phyloP scores from a whole-genome alignment of 306 rosid species.

The Purshia tridentata region DNA sequence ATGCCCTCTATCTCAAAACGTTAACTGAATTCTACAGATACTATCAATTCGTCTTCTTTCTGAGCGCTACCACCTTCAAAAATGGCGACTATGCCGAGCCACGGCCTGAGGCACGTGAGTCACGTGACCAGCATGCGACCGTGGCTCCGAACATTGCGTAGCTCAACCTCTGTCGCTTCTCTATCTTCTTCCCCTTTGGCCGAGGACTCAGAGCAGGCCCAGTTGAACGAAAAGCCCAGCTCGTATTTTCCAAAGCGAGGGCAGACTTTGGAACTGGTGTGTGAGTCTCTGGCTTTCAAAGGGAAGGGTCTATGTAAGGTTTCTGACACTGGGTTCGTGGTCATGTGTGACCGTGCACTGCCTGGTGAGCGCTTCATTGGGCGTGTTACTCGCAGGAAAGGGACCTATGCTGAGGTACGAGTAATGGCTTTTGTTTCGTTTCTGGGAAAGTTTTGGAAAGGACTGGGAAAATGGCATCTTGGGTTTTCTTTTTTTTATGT shows the following conservation, averaged over 20 bases:
- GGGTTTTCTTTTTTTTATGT: not conserved
- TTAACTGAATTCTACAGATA: not conserved
- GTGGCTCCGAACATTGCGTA: constrained; percentile 39
- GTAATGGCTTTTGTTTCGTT: constrained; percentile 16
- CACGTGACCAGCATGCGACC: constrained; percentile 32
- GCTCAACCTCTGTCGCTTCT: constrained; percentile 35
- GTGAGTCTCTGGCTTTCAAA: constrained; percentile 82
- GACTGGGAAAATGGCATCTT: not conserved
- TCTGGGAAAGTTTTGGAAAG: not conserved
- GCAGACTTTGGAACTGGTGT: constrained; percentile 73
- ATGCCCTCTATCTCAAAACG: constrained; percentile 16
- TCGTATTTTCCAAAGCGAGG: constrained; percentile 86
- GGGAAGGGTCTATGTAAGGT: constrained; percentile 94
- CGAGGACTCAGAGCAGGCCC: constrained; percentile 40
- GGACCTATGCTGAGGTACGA: constrained; percentile 75
- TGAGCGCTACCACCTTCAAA: not conserved
- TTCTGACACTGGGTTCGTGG: constrained; percentile 70
- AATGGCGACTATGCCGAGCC: constrained; percentile 68
- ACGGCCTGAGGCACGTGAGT: constrained; percentile 46
- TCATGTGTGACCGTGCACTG: constrained; percentile 89
- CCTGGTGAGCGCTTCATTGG: constrained; percentile 95
- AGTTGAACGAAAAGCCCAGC: constrained; percentile 27
- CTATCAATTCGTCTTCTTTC: not conserved
- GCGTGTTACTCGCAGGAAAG: constrained; percentile 79
- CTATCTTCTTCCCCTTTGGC: constrained; percentile 35